Percentiles rank a stretch among this genome's conserved stretches.
Conservation (phyloP, 768 basidiomycete genomes). For the Pleurotus sapidus region DNA sequence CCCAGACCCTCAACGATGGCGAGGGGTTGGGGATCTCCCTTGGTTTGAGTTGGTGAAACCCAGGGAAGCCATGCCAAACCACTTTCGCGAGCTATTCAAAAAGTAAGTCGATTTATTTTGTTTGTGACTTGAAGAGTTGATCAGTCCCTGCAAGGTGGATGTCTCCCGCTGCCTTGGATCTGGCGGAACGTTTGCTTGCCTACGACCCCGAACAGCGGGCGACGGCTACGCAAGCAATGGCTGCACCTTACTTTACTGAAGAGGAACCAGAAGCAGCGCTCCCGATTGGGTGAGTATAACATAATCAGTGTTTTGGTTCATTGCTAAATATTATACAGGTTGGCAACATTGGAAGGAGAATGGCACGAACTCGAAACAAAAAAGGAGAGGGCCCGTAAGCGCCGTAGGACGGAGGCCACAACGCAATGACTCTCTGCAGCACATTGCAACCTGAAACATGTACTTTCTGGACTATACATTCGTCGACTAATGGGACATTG, state of each 20-base stretch:
- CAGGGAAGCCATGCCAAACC: conserved; percentile 66
- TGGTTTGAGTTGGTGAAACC: conserved; percentile 99
- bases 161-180: conserved; percentile 80
- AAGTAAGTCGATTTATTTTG: conserved; percentile 49
- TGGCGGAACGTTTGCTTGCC: conserved; percentile 78
- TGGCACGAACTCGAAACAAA: conserved; percentile 99
- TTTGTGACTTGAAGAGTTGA: background rate
- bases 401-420: conserved; percentile 59
- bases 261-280: conserved; percentile 74
- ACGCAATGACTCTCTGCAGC: conserved; percentile 27
- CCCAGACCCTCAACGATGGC: conserved; percentile 81
- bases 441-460: conserved; percentile 8
- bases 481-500: conserved; percentile 7
- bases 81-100: conserved; percentile 81
- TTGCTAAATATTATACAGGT: conserved; percentile 35
- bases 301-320: conserved; percentile 5
- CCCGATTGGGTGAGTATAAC: conserved; percentile 62
- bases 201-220: conserved; percentile 80
- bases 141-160: conserved; percentile 58
- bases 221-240: conserved; percentile 77
- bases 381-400: conserved; percentile 80
- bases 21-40: conserved; percentile 76
- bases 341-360: conserved; percentile 84
- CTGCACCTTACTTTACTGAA: conserved; percentile 77
- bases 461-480: conserved; percentile 19